Evolutionary conservation across 2,329 filamentous ascomycete genomes (phyloP).

Genomic region (Gnomoniopsis sp.): DNA sequence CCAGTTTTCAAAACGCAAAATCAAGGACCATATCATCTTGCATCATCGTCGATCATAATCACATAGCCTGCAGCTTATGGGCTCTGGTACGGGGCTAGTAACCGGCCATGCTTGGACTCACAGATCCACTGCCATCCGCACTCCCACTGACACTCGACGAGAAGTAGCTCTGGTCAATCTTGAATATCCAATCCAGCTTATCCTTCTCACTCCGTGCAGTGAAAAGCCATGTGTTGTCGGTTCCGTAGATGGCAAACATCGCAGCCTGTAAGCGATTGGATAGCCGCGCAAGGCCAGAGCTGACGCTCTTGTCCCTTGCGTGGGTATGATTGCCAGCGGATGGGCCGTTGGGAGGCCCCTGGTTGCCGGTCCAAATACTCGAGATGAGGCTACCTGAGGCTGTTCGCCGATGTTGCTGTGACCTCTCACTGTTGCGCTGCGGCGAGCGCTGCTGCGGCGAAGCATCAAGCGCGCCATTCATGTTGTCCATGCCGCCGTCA

Average conservation of each 20-base stretch:
- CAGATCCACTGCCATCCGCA: slow-evolving; percentile 32
- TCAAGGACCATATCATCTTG: neutral
- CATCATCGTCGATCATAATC: slow-evolving; percentile 1
- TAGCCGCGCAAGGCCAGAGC: slow-evolving; percentile 47
- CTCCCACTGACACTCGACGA: slow-evolving; percentile 41
- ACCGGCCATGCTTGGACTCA: slow-evolving; percentile 28
- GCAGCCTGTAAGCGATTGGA: slow-evolving; percentile 61
- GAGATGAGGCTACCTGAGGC: slow-evolving; percentile 52
- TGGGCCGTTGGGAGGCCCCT: slow-evolving; percentile 26
- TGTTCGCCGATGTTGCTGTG: slow-evolving; percentile 46
- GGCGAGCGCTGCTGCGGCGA: slow-evolving; percentile 13
- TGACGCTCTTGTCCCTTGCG: slow-evolving; percentile 20
- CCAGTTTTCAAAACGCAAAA: neutral
- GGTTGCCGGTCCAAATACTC: slow-evolving; percentile 49
- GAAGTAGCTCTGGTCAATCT: slow-evolving; percentile 78
- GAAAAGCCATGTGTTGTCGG: slow-evolving; percentile 93
- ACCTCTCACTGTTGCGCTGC: slow-evolving; percentile 33
- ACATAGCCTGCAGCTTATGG: neutral
- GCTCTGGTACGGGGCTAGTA: neutral
- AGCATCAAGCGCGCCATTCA: slow-evolving; percentile 14
- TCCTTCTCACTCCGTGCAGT: slow-evolving; percentile 84
- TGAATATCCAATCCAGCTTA: slow-evolving; percentile 95
- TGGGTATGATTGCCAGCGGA: slow-evolving; percentile 3
- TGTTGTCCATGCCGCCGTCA: slow-evolving; percentile 24
- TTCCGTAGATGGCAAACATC: slow-evolving; percentile 92